phyloP scores from a whole-genome alignment of 169 alveolate species.

The Eimeria necatrix region DNA sequence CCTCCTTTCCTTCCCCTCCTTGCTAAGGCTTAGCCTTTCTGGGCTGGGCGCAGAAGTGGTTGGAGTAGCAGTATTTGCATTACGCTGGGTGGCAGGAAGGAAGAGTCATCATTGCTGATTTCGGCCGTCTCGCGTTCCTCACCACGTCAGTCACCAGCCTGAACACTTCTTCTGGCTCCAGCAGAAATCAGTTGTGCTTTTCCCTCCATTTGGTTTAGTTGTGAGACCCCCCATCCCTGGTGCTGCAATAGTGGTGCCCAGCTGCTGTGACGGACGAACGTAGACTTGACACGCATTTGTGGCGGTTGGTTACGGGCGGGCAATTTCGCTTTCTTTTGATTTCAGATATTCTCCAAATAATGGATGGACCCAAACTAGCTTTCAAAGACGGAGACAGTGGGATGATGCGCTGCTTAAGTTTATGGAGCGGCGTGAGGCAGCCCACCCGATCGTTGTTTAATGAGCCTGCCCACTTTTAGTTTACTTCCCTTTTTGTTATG shows the following conservation, averaged over 20 bases:
- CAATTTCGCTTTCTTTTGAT: neutral
- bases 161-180: neutral
- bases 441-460: neutral
- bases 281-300: no score
- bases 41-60: no score
- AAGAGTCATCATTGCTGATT: slow-evolving; percentile 19
- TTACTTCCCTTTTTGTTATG: no score
- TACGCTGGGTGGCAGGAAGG: slow-evolving; percentile 15
- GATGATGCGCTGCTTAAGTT: slow-evolving; percentile 46
- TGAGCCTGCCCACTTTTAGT: neutral
- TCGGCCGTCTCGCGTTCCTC: slow-evolving; percentile 19
- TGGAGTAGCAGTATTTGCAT: no score
- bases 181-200: neutral
- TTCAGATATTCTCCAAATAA: slow-evolving; percentile 69
- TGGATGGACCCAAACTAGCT: slow-evolving; percentile 39
- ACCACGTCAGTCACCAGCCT: neutral
- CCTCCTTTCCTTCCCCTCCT: neutral
- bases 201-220: neutral
- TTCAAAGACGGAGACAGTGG: slow-evolving; percentile 69
- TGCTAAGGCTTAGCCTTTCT: no score
- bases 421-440: slow-evolving; percentile 2
- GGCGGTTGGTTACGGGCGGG: no score
- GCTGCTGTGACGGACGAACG: no score
- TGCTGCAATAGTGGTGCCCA: no score
- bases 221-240: neutral